These are phyloP conservation scores for Rhinocladiella similis DNA, from an alignment of 2,329 filamentous ascomycete genomes.

Conservation along the genomic window DNA sequence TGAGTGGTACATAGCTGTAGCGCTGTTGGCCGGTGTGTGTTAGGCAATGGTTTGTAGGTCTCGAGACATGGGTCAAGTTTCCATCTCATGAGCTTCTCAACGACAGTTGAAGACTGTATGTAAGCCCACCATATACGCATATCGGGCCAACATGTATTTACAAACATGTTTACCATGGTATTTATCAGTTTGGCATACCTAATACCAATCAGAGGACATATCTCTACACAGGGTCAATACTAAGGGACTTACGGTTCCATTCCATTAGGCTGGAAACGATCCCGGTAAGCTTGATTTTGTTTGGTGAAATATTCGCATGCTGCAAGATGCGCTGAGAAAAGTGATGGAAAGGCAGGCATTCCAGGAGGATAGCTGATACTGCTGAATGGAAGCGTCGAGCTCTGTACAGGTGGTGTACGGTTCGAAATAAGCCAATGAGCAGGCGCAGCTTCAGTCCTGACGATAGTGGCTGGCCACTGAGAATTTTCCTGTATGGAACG, in stretches of 20 bases:
- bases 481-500: neutral
- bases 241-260: slow-evolving; percentile 3
- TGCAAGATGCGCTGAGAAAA: slow-evolving; percentile 8
- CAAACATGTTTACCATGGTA: slow-evolving; percentile 11
- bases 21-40: slow-evolving; percentile 2
- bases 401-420: neutral
- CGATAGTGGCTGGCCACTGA: neutral
- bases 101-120: neutral
- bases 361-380: slow-evolving; percentile 1
- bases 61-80: slow-evolving; percentile 4
- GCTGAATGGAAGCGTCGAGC: neutral
- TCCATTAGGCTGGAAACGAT: neutral
- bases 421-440: neutral
- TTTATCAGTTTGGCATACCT: slow-evolving; percentile 4
- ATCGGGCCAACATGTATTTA: slow-evolving; percentile 8
- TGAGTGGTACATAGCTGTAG: slow-evolving; percentile 2
- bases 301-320: slow-evolving; percentile 10
- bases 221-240: neutral
- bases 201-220: neutral
- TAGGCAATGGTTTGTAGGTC: neutral
- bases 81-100: slow-evolving; percentile 5
- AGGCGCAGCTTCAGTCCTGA: too few species aligned
- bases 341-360: neutral
- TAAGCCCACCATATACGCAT: slow-evolving; percentile 9
- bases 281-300: slow-evolving; percentile 6